phyloP scores from a whole-genome alignment of 139 green algal genomes.

The Closterium sp. region DNA sequence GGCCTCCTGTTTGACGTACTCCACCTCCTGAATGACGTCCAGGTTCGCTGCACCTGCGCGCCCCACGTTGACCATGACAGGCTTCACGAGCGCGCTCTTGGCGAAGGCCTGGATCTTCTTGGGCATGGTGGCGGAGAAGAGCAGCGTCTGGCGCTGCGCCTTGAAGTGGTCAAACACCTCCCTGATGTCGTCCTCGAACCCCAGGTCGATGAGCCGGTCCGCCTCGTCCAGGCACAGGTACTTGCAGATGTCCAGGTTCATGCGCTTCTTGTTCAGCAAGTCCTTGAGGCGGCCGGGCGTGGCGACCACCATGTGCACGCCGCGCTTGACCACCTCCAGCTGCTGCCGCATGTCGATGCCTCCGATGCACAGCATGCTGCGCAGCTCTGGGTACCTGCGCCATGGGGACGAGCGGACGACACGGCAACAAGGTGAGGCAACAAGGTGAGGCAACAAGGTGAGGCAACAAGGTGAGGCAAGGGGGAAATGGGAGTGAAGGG shows the following conservation, averaged over 20 bases:
- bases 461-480: no score
- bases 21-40: slow-evolving; percentile 94
- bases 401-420: no score
- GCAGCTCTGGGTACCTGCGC: slow-evolving; percentile 74
- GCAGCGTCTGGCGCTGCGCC: slow-evolving; percentile 91
- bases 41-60: slow-evolving; percentile 91
- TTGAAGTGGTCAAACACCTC: slow-evolving; percentile 74
- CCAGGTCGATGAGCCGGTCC: slow-evolving; percentile 95
- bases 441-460: no score
- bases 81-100: slow-evolving; percentile 88
- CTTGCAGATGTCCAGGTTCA: slow-evolving; percentile 87
- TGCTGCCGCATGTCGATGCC: slow-evolving; percentile 74
- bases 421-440: no score
- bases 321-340: slow-evolving; percentile 54
- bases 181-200: slow-evolving; percentile 94
- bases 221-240: slow-evolving; percentile 98
- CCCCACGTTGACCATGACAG: slow-evolving; percentile 89
- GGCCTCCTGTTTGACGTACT: slow-evolving; percentile 98
- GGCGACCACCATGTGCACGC: slow-evolving; percentile 89
- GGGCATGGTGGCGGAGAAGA: slow-evolving; percentile 98
- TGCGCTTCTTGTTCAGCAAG: slow-evolving; percentile 83
- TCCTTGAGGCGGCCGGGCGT: slow-evolving; percentile 95
- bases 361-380: slow-evolving; percentile 87
- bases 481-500: no score
- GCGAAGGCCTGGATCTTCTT: slow-evolving; percentile 97